Evolutionary conservation across 768 basidiomycete genomes (phyloP).

Genomic region (Lyophyllum decastes): DNA sequence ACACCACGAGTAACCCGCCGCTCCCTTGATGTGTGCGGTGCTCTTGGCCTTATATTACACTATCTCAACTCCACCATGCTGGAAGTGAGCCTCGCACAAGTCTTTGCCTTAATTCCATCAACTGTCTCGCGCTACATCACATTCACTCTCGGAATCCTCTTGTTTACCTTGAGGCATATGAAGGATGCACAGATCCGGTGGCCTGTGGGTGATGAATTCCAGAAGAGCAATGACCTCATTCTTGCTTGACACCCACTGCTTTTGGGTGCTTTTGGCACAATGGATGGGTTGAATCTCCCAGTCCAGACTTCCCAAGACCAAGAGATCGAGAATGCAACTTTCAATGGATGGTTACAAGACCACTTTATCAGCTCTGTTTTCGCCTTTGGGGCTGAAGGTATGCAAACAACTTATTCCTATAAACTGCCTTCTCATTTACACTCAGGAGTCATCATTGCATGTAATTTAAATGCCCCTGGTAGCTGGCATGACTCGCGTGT

Average conservation of each 20-base stretch:
- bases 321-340: slow-evolving; percentile 7
- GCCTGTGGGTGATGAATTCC: neutral
- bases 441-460: slow-evolving; percentile 39
- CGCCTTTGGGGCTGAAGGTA: neutral
- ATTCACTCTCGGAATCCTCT: neutral
- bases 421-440: too few relatives aligned
- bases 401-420: neutral
- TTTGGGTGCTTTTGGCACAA: neutral
- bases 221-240: neutral
- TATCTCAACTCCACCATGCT: neutral
- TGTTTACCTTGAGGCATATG: neutral
- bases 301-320: neutral
- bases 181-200: neutral
- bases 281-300: slow-evolving; percentile 2
- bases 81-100: neutral
- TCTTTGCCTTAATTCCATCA: neutral
- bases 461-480: slow-evolving; percentile 40
- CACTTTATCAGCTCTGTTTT: slow-evolving; percentile 3
- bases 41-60: neutral
- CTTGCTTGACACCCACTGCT: slow-evolving; percentile 1
- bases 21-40: neutral
- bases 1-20: neutral
- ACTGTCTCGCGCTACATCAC: neutral
- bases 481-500: slow-evolving; percentile 52
- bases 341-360: slow-evolving; percentile 1